phyloP scores from a whole-genome alignment of 768 basidiomycete genomes.

The Macrolepiota fuliginosa region DNA sequence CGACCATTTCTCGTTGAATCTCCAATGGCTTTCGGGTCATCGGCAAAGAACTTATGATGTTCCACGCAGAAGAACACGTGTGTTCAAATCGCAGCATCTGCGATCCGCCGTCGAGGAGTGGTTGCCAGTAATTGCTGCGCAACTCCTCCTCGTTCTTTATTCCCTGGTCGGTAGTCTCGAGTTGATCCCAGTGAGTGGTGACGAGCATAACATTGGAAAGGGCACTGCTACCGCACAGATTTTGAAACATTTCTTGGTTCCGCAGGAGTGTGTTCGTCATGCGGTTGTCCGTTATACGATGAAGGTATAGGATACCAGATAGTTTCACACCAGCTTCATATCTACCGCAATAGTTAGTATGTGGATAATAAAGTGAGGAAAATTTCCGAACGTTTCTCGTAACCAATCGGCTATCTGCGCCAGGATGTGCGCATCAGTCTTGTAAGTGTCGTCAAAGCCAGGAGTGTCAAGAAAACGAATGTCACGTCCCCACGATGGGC shows the following conservation, averaged over 20 bases:
- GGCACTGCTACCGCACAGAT: constrained; percentile 14
- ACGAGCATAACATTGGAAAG: constrained; percentile 17
- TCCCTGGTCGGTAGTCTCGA: constrained; percentile 2
- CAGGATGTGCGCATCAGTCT: constrained; percentile 22
- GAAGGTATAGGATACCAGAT: constrained; percentile 18
- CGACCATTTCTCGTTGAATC: constrained; percentile 20
- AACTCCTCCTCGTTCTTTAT: constrained; percentile 10
- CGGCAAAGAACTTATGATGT: constrained; percentile 12
- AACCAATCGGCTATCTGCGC: constrained; percentile 25
- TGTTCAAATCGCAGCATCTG: constrained; percentile 13
- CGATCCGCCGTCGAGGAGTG: constrained; percentile 13
- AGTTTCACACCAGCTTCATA: constrained; percentile 11
- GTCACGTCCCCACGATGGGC: constrained; percentile 10
- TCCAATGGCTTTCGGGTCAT: constrained; percentile 2
- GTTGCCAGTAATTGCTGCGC: constrained; percentile 8
- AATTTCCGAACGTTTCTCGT: constrained; percentile 18
- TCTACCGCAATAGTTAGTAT: not conserved
- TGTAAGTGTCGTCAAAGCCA: constrained; percentile 26
- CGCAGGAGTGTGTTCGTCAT: constrained; percentile 5
- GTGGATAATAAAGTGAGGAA: not conserved
- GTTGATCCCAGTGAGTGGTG: constrained; percentile 19
- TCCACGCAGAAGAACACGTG: constrained; percentile 12
- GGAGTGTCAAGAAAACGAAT: constrained; percentile 30
- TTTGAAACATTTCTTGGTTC: constrained; percentile 15
- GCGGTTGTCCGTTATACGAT: constrained; percentile 19